Base-by-base conservation (phyloP, 2,329 filamentous ascomycete species). In the Phyllachora maydis region DNA sequence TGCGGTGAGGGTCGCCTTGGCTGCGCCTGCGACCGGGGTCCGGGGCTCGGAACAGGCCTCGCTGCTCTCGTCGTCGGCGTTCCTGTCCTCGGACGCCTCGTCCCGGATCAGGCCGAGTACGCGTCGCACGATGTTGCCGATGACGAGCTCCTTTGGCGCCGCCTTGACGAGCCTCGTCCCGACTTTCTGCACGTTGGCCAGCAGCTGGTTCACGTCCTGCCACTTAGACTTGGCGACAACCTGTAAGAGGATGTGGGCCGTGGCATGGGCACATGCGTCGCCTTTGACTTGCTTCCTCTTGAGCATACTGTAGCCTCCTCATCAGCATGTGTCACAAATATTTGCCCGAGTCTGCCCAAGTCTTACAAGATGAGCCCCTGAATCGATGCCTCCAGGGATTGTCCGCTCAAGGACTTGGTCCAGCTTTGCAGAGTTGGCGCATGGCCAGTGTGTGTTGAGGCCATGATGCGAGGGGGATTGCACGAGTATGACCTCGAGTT, bases 111-210 rank as follows among this genome's bases (percentile, higher is more conserved):
- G 60, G 20, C 82, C 78, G 18, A 98, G 56, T 3, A 95, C 77
- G 31, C 88, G 71, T 30, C 83, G 70, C 22, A 93, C 79, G 35
- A 98, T 83, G 41, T 98, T 98, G 24, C 82, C 85, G 21, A 93
- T 81, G 4, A 82, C 79, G 36, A 92, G 72, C 51, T 95, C 88
- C 30, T 75, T 67, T 10, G 85, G 85, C 38, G 91, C 81, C 6
- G 88, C 83, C 26, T 74, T 66, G 17, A 76, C 71, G 20, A 98
- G 59, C 26, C 70, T 66, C 35, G 69, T 64, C 26, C 88, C 88
- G 13, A 85, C 70, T 29, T 70, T 63, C 33, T 77, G 71, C 30
- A 98, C 71, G 33, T 78, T 71, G 36, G 73, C 65, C 28, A 95
- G 67, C 23, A 98, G 67, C 38, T 73, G 69, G 23, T 69, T 65